Base-by-base conservation (phyloP, 1,284 basidiomycete genomes). In the Athelia psychrophila region DNA sequence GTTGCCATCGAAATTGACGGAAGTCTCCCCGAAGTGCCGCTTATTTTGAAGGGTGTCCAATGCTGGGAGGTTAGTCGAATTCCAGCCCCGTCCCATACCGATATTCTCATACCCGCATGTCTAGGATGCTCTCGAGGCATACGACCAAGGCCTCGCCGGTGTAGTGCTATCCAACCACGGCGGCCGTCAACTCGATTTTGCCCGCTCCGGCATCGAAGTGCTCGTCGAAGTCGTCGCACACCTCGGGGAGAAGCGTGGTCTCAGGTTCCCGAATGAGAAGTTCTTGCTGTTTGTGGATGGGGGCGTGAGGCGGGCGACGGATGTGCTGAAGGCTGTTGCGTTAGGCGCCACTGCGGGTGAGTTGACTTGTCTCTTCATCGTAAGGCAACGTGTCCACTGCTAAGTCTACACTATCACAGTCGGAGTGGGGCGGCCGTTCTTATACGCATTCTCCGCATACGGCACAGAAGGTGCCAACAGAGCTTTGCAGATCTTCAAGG, bases 281-380 rank as follows among this genome's bases (percentile, higher is more conserved):
- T 97, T 97, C 72, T 85, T 93, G 65, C 75, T 98, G 49, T 95
- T 93, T 63, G 83, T 97, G 6, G 95, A 98, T 64, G 95, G 95
- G 18, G 95, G 95, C 52, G 91, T 97, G 9, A 80, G 95, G 49
- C 77, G 95, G 42, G 93, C 93, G 0, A 93, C 89, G 10, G 95
- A 98, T 67, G 90, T 97, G 1, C 74, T 98, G 58, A 98, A 98
- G 68, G 95, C 94, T 6, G 70, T 98, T 47, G 93, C 94, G 1
- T 75, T 98, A 20, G 95, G 95, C 12, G 95, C 95, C 8, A 95
- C 86, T 30, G 95, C 93, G 19, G 88, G 91, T 80, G 58, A 51
- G 76, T 62, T 12, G 53, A n/a, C n/a, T n/a, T n/a, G n/a, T n/a
- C n/a, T 51, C 51, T 22, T 40, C 48, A 15, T 30, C 2, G 3